Base-by-base conservation (phyloP, 371 early-diverging fungal genomes). In the Choanephora cucurbitarum region DNA sequence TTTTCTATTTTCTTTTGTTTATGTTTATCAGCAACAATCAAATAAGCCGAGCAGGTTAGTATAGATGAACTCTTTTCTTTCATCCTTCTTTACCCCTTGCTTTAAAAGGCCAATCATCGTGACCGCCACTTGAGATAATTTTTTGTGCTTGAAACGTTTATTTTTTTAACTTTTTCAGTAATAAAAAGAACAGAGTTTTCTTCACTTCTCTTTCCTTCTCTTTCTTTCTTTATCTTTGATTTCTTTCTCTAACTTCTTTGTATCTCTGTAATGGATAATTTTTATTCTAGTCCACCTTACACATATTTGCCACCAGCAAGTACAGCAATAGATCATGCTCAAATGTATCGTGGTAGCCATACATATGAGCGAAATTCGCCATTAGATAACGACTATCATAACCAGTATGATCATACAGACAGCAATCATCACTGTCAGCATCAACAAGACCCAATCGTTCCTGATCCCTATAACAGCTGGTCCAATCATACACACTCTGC, bases 261-360 rank as follows among this genome's bases (percentile, higher is more conserved):
- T 6, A 37, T 37, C 11, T 5, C 28, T 28, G 5, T 23, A 3
- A 64, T 64, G 64, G 64, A 64, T 22, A 47, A 46, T 8, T 42
- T 64, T 11, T 64, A 64, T 43, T 55, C 54, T 51, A 64, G 51
- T 34, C 50, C 55, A 31, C 61, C 61, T 45, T 58, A 56, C 42
- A n/a, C 44, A 17, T 57, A 58, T 41, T 58, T 58, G 18, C 49
- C 58, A 42, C 37, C 45, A 24, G 23, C 55, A 9, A 43, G 43
- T 19, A 4, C 28, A 31, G 21, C 41, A 28, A 15, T 24, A n/a
- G 18, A 41, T 22, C 42, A 44, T 28, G 9, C 21, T 17, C 28
- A 28, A 15, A 13, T 13, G 14, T 13, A n/a, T 4, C 32, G 14
- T 19, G 31, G 17, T 43, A 33, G n/a, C 17, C 21, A 17, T 19